Conservation (phyloP, 176 grass and related monocot genomes). For the Thinopyrum elongatum region DNA sequence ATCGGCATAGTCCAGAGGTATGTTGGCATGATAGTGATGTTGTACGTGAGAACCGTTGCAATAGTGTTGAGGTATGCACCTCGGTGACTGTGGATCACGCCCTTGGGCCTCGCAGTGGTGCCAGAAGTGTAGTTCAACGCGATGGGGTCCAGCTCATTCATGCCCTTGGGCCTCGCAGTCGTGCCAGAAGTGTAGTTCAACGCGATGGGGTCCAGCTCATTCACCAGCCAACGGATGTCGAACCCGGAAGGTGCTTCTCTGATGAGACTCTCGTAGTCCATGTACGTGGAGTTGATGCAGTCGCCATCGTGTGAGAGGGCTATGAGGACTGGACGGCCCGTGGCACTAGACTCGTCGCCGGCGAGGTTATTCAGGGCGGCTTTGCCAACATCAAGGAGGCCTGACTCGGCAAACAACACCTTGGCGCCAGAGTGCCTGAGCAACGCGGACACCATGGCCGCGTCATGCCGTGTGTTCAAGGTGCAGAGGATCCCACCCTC, state of each 20-base stretch:
- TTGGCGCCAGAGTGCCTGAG: constrained; percentile 48
- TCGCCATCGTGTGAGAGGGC: not conserved
- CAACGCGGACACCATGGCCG: constrained; percentile 24
- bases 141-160: constrained; percentile 46
- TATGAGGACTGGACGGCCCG: not conserved
- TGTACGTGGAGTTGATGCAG: not conserved
- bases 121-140: constrained; percentile 78
- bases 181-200: constrained; percentile 83
- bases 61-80: constrained; percentile 61
- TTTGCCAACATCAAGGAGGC: constrained; percentile 31
- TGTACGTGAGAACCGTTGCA: constrained; percentile 30
- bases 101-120: constrained; percentile 71
- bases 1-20: constrained; percentile 80
- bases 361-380: not conserved
- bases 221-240: constrained; percentile 34
- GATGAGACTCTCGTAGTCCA: constrained; percentile 32
- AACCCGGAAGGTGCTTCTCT: not conserved
- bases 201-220: constrained; percentile 51
- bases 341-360: not conserved
- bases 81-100: constrained; percentile 67
- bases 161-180: constrained; percentile 70
- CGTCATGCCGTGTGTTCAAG: constrained; percentile 37
- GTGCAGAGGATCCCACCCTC: constrained; percentile 46
- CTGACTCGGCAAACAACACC: constrained; percentile 47
- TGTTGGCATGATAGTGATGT: constrained; percentile 42